A percentile compares a stretch with the other conserved stretches of the same genome.
These are phyloP conservation scores for Diaporthe citrichinensis DNA, from an alignment of 2,329 filamentous ascomycete species.

Conservation along the genomic window DNA sequence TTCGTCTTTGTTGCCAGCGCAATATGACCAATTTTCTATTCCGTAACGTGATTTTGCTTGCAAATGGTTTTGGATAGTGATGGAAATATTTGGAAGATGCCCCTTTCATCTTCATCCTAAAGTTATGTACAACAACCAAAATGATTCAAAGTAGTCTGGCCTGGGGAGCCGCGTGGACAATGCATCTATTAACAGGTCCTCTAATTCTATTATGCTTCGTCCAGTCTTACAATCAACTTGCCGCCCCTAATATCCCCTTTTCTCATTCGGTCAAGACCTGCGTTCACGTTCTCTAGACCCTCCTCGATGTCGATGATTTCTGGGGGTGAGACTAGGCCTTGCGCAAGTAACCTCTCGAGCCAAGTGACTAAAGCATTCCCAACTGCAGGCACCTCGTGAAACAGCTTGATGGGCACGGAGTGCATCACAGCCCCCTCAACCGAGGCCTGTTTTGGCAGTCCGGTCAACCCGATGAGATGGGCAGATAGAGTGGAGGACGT, in stretches of 20 bases:
- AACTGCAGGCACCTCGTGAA: slow-evolving; percentile 76
- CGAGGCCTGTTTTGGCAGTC: slow-evolving; percentile 71
- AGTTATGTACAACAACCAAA: slow-evolving; percentile 51
- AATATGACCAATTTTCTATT: not conserved
- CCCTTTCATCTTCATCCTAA: not conserved
- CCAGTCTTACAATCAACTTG: slow-evolving; percentile 71
- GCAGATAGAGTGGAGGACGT: slow-evolving; percentile 49
- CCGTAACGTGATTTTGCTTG: not conserved
- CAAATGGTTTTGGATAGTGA: not conserved
- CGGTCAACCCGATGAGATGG: slow-evolving; percentile 78
- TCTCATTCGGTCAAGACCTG: slow-evolving; percentile 75
- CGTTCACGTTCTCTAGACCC: slow-evolving; percentile 77
- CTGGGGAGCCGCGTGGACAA: not conserved
- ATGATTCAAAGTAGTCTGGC: slow-evolving; percentile 49
- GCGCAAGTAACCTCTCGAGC: slow-evolving; percentile 75
- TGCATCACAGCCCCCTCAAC: slow-evolving; percentile 67
- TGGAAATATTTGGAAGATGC: not conserved
- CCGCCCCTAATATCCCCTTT: slow-evolving; percentile 77
- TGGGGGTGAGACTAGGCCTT: slow-evolving; percentile 68
- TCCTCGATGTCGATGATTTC: slow-evolving; percentile 76
- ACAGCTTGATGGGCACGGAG: slow-evolving; percentile 81
- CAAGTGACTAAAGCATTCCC: slow-evolving; percentile 75
- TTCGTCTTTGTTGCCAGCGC: not conserved
- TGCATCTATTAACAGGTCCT: not conserved
- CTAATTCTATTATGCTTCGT: slow-evolving; percentile 38